These are phyloP conservation scores for Myxozyma neotropica DNA, from an alignment of 805 yeast genomes.

Conservation along the genomic window DNA sequence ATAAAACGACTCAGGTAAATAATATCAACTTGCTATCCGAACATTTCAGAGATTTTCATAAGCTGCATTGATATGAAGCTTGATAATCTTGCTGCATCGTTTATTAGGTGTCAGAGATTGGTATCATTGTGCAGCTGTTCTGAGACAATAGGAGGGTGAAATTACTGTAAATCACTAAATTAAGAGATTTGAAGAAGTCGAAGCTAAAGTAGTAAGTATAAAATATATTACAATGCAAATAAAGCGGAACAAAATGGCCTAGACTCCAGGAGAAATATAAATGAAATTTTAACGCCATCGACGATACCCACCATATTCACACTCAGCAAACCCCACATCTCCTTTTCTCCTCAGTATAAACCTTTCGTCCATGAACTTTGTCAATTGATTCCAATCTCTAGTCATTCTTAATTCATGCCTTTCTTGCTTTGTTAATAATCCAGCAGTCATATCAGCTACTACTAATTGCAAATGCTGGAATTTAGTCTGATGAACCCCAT, in stretches of 20 bases:
- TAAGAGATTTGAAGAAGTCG: too few relatives aligned
- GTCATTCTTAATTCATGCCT: slow-evolving; percentile 67
- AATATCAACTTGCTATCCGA: too few relatives aligned
- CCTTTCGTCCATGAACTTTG: slow-evolving; percentile 79
- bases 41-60: too few relatives aligned
- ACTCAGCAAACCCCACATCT: slow-evolving; percentile 68
- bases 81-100: too few relatives aligned
- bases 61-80: too few relatives aligned
- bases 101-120: too few relatives aligned
- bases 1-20: too few relatives aligned
- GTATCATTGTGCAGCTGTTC: too few relatives aligned
- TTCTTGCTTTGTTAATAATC: slow-evolving; percentile 48
- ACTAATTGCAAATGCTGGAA: slow-evolving; percentile 86
- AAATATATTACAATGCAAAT: too few relatives aligned
- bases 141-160: too few relatives aligned
- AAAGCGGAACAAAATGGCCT: not conserved
- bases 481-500: slow-evolving; percentile 63
- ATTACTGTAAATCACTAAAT: too few relatives aligned
- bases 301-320: slow-evolving; percentile 25
- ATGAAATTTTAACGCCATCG: not conserved
- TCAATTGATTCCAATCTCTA: slow-evolving; percentile 59
- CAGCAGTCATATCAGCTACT: slow-evolving; percentile 76
- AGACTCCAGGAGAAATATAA: not conserved
- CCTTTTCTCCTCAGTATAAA: slow-evolving; percentile 68
- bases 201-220: too few relatives aligned